Evolutionary conservation across 2,329 filamentous ascomycete species (phyloP).

Genomic region (Colletotrichum sp.): DNA sequence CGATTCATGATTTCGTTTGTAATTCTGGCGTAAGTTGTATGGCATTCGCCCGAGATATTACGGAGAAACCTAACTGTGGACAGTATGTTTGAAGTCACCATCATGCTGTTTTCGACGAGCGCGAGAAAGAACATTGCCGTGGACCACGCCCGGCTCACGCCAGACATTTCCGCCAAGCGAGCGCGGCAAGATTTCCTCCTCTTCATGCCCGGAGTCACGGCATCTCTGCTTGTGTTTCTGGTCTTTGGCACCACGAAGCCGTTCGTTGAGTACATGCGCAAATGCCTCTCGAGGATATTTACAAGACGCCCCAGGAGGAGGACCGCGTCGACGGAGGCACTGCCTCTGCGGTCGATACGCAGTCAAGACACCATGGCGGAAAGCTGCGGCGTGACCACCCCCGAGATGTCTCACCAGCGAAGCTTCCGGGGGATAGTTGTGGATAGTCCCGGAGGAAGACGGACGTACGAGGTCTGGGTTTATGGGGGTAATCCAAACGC

Average conservation of each 20-base stretch:
- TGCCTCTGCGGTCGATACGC: not conserved
- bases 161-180: constrained; percentile 33
- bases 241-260: constrained; percentile 27
- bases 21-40: constrained; percentile 41
- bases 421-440: not conserved
- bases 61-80: not conserved
- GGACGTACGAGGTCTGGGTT: not conserved
- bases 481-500: not conserved
- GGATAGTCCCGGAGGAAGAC: not conserved
- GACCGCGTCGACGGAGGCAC: not conserved
- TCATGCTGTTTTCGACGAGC: constrained; percentile 42
- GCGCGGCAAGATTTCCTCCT: constrained; percentile 15
- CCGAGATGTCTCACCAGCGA: not conserved
- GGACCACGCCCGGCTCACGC: constrained; percentile 27
- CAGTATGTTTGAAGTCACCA: constrained; percentile 39
- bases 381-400: not conserved
- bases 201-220: constrained; percentile 28
- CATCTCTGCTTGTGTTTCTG: constrained; percentile 24
- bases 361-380: not conserved
- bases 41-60: too few species aligned
- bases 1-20: constrained; percentile 49
- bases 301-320: not conserved
- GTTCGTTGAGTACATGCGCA: constrained; percentile 23
- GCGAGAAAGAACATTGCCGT: constrained; percentile 33
- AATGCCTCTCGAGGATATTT: not conserved